Conservation (phyloP, 2,329 filamentous ascomycete species). For the Fusarium sp. region DNA sequence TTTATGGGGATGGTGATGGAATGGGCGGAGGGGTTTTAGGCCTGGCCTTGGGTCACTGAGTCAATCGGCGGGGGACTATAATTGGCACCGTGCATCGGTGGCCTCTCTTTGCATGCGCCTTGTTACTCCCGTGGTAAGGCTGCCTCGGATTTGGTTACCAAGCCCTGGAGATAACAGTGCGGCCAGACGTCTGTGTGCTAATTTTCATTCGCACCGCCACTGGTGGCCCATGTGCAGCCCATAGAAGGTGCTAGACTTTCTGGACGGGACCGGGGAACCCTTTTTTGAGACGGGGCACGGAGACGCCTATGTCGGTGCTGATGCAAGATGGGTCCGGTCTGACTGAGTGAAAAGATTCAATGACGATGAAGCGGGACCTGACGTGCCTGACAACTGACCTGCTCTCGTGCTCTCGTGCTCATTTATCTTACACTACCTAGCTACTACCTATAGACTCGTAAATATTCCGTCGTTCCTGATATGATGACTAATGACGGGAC, state of each 20-base stretch:
- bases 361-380: constrained; percentile 35
- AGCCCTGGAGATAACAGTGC: constrained; percentile 6
- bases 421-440: not conserved
- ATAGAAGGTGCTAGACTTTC: constrained; percentile 46
- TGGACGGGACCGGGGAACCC: constrained; percentile 1
- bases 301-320: constrained; percentile 4
- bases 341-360: constrained; percentile 11
- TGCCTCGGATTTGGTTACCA: constrained; percentile 2
- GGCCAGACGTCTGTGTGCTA: not conserved
- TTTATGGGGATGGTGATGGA: constrained; percentile 46
- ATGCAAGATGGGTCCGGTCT: not conserved
- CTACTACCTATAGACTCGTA: not conserved
- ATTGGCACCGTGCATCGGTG: constrained; percentile 34
- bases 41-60: constrained; percentile 41
- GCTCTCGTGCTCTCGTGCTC: constrained; percentile 9
- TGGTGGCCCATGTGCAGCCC: constrained; percentile 22
- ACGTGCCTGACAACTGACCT: constrained; percentile 9
- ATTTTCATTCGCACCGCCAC: constrained; percentile 37
- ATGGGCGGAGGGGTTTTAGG: constrained; percentile 40
- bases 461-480: not conserved
- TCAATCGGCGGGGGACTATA: constrained; percentile 49
- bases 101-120: constrained; percentile 29
- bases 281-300: not conserved
- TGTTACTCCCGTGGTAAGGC: constrained; percentile 15
- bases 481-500: constrained; percentile 36